Evolutionary conservation across 257 asterid genomes (phyloP).

Genomic region (Solanum gracilifrons): DNA sequence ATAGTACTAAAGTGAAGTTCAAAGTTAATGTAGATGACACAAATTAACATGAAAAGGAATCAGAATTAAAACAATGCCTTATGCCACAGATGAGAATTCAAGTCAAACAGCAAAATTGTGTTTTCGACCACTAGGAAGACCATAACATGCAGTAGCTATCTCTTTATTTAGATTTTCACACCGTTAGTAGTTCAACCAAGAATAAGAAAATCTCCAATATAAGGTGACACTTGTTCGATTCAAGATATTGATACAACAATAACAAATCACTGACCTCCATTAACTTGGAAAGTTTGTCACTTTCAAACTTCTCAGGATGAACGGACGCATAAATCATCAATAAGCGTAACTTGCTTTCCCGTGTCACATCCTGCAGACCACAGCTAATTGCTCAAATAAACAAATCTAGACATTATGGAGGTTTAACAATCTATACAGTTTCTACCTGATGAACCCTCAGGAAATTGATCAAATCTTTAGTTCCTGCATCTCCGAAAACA

Average conservation of each 20-base stretch:
- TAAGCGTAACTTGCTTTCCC: conserved; percentile 82
- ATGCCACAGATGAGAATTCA: neutral
- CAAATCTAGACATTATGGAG: neutral
- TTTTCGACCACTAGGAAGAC: neutral
- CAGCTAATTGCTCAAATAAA: neutral
- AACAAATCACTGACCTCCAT: conserved; percentile 56
- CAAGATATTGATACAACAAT: neutral
- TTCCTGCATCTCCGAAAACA: conserved; percentile 97
- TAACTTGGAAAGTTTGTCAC: conserved; percentile 70
- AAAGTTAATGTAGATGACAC: neutral
- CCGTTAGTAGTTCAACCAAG: neutral
- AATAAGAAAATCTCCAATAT: neutral
- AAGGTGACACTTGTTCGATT: neutral
- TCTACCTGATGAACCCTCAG: conserved; percentile 68
- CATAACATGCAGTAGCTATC: neutral
- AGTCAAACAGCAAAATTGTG: neutral
- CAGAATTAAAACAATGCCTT: neutral
- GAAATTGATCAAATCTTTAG: conserved; percentile 81
- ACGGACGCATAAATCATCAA: conserved; percentile 94
- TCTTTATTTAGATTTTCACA: neutral
- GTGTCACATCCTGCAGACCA: conserved; percentile 66
- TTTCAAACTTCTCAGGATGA: conserved; percentile 92
- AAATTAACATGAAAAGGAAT: neutral
- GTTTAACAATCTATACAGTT: neutral
- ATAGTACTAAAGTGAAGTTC: neutral